A percentile compares a stretch with the other conserved stretches of the same genome.
Evolutionary conservation across 1,284 basidiomycete genomes (phyloP).

Genomic region (Ganoderma leucocontextum): DNA sequence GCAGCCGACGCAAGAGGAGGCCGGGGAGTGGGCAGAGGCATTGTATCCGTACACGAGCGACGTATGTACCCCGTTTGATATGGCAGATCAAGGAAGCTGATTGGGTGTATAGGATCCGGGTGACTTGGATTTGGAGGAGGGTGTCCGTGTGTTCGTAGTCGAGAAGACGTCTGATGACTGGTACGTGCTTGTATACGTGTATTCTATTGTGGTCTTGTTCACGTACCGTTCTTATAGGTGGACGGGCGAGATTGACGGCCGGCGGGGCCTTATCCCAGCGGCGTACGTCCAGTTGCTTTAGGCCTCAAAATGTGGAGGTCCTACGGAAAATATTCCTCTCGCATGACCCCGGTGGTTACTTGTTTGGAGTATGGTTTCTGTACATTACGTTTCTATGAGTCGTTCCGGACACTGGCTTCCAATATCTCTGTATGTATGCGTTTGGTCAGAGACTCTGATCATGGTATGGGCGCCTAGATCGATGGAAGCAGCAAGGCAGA

Average conservation of each 20-base stretch:
- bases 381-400: not conserved
- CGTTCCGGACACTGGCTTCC: not conserved
- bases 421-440: not conserved
- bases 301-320: not conserved
- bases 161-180: conserved; percentile 78
- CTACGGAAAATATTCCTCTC: not conserved
- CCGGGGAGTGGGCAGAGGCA: conserved; percentile 80
- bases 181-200: conserved; percentile 48
- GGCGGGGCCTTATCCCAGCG: conserved; percentile 74
- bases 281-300: conserved; percentile 72
- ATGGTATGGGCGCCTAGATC: conserved; percentile 13
- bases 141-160: conserved; percentile 63
- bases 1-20: conserved; percentile 46
- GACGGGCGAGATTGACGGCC: conserved; percentile 74
- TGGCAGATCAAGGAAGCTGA: not conserved
- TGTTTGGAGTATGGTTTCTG: not conserved
- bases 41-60: conserved; percentile 77
- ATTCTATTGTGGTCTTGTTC: not conserved
- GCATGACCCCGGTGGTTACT: not conserved
- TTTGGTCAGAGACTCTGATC: not conserved
- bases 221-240: conserved; percentile 57
- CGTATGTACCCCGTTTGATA: conserved; percentile 48
- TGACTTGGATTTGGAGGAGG: conserved; percentile 65
- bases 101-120: conserved; percentile 60
- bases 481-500: not conserved